These are phyloP conservation scores for Arthrocladium fulminans DNA, from an alignment of 2,329 filamentous ascomycete genomes.

Conservation along the genomic window DNA sequence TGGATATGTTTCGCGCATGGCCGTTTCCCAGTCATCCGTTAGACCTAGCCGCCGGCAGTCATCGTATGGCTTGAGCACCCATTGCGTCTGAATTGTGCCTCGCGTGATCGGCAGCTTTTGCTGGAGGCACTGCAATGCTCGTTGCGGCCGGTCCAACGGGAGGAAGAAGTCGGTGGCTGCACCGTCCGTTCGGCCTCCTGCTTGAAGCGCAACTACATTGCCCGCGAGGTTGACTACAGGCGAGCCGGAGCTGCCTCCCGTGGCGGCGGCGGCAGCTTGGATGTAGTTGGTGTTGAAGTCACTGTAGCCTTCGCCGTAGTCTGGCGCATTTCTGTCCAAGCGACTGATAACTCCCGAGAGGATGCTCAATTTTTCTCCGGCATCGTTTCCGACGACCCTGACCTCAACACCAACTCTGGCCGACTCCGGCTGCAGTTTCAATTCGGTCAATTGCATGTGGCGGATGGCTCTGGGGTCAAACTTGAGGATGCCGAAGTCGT, in stretches of 20 bases:
- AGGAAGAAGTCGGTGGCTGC: conserved; percentile 97
- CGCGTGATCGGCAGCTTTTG: conserved; percentile 66
- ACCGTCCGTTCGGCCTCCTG: conserved; percentile 85
- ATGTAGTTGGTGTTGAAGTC: conserved; percentile 98
- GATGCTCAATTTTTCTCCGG: conserved; percentile 96
- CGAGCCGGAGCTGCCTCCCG: conserved; percentile 95
- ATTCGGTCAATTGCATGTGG: conserved; percentile 81
- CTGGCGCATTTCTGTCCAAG: conserved; percentile 89
- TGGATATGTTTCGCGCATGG: conserved; percentile 72
- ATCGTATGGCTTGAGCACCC: conserved; percentile 93
- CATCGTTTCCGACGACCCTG: conserved; percentile 94
- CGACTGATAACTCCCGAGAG: conserved; percentile 94
- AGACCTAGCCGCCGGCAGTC: conserved; percentile 87
- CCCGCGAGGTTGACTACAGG: conserved; percentile 95
- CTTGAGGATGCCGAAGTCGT: conserved; percentile 94
- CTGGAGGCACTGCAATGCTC: conserved; percentile 79
- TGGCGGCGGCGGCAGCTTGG: conserved; percentile 92
- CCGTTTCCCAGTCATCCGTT: conserved; percentile 74
- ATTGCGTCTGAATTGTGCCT: conserved; percentile 97
- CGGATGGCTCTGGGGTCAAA: conserved; percentile 95
- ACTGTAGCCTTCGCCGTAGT: conserved; percentile 95
- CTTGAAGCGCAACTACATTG: conserved; percentile 82
- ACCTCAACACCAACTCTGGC: conserved; percentile 88
- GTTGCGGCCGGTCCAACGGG: conserved; percentile 78
- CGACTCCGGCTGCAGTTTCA: conserved; percentile 74